Percentiles rank a stretch among this genome's conserved stretches.
Evolutionary conservation across 164 flowering plant species (phyloP).

Genomic region (Aristolochia contorta): DNA sequence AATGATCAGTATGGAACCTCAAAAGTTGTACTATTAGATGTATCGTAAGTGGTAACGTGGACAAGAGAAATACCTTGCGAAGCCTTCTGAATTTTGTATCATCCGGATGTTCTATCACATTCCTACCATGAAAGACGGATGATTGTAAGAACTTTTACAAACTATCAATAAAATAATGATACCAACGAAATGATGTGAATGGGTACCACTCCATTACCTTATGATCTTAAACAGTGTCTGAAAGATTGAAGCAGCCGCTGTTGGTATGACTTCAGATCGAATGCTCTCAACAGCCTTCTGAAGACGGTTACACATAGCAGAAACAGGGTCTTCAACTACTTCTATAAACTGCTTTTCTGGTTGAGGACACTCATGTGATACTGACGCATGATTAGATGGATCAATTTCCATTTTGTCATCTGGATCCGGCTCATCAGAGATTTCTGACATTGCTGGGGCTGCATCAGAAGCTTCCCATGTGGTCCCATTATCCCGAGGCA

Average conservation of each 20-base stretch:
- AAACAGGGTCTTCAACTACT: slow-evolving; percentile 73
- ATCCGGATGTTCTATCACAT: slow-evolving; percentile 74
- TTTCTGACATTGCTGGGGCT: background rate
- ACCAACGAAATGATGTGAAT: background rate
- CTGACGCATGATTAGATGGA: background rate
- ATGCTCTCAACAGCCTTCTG: slow-evolving; percentile 51
- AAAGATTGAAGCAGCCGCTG: slow-evolving; percentile 33
- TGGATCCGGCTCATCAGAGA: slow-evolving; percentile 49
- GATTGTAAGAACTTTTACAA: background rate
- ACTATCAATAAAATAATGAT: background rate
- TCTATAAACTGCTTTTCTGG: slow-evolving; percentile 26
- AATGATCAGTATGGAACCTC: background rate
- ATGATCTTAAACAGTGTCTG: slow-evolving; percentile 70
- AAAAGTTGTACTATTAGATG: background rate
- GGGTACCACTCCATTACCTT: slow-evolving; percentile 26
- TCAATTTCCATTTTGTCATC: slow-evolving; percentile 24
- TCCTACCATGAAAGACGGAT: slow-evolving; percentile 34
- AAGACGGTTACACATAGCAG: slow-evolving; percentile 45
- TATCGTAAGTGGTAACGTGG: background rate
- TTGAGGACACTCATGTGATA: background rate
- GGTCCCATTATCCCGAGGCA: too few relatives aligned
- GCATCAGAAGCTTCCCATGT: background rate
- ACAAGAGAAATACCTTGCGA: slow-evolving; percentile 51
- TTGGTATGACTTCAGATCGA: slow-evolving; percentile 46
- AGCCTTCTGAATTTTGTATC: slow-evolving; percentile 66